Conservation (phyloP, 2,329 filamentous ascomycete species). For the Paraconiothyrium brasiliense region DNA sequence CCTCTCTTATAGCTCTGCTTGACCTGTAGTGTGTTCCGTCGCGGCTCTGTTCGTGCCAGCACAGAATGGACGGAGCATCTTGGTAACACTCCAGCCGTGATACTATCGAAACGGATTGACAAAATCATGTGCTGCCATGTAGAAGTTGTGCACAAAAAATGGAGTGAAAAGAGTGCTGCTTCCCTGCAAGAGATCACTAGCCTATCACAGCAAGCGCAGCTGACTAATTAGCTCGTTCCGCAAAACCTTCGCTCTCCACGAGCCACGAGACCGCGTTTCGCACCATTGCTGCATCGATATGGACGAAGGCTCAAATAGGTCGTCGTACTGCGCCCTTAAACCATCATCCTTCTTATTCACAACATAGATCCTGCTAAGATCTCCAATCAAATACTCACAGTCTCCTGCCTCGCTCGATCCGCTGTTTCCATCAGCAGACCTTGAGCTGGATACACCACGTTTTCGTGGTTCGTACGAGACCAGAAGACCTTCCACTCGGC, state of each 20-base stretch:
- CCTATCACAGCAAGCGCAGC: not conserved
- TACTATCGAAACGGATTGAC: too few relatives aligned
- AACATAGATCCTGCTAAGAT: not conserved
- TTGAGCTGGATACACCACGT: slow-evolving; percentile 50
- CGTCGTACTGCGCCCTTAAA: not conserved
- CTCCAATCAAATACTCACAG: slow-evolving; percentile 9
- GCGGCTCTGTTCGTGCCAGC: too few relatives aligned
- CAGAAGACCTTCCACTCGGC: slow-evolving; percentile 44
- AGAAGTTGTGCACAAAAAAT: too few relatives aligned
- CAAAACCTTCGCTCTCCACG: not conserved
- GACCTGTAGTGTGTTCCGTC: too few relatives aligned
- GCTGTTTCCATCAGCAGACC: slow-evolving; percentile 42
- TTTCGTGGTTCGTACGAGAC: slow-evolving; percentile 45
- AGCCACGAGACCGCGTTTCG: not conserved
- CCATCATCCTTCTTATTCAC: not conserved
- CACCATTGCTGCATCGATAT: not conserved
- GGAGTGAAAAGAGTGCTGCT: not conserved
- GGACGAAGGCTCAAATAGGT: too few relatives aligned
- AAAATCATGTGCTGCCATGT: too few relatives aligned
- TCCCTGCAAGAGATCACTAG: not conserved
- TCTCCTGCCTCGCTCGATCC: slow-evolving; percentile 53
- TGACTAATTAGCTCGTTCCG: not conserved
- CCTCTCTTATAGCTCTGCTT: too few relatives aligned
- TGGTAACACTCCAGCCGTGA: too few relatives aligned
- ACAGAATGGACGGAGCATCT: too few relatives aligned